A percentile compares a stretch with the other conserved stretches of the same genome.
phyloP scores from a whole-genome alignment of 495 filamentous ascomycete species.

The Tuber melanosporum region DNA sequence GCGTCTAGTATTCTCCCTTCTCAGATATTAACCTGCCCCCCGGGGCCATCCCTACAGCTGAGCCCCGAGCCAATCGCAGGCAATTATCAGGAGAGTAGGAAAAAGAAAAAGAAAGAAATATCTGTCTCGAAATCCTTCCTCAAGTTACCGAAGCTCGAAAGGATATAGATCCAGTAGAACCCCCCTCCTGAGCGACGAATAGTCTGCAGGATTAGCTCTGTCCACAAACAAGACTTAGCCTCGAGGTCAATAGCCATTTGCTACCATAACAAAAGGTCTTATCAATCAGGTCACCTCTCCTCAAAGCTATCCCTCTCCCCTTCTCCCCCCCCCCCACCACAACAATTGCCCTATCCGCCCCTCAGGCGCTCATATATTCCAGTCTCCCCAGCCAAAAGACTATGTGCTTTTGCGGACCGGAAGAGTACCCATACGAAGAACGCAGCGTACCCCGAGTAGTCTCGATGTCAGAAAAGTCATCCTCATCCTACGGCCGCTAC shows the following conservation, averaged over 20 bases:
- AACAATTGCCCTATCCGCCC: neutral
- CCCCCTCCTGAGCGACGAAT: slow-evolving; percentile 12
- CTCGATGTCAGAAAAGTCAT: slow-evolving; percentile 25
- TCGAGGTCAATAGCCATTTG: slow-evolving; percentile 10
- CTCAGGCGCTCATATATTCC: neutral
- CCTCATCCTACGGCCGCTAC: slow-evolving; percentile 28
- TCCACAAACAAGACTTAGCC: neutral
- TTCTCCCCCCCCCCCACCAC: neutral
- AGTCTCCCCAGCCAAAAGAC: slow-evolving; percentile 9
- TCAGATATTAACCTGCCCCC: slow-evolving; percentile 21
- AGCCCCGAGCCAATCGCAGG: neutral
- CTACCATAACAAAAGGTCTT: neutral
- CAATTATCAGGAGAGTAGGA: neutral
- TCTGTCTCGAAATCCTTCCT: slow-evolving; percentile 5
- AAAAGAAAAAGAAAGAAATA: neutral
- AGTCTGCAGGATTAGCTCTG: slow-evolving; percentile 15
- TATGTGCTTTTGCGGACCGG: slow-evolving; percentile 31
- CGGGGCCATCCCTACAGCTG: slow-evolving; percentile 26
- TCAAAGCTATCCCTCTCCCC: neutral
- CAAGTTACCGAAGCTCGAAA: slow-evolving; percentile 10
- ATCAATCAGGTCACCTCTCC: neutral
- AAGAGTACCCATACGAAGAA: slow-evolving; percentile 29
- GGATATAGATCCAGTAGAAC: slow-evolving; percentile 31
- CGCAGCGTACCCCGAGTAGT: slow-evolving; percentile 13
- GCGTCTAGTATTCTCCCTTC: slow-evolving; percentile 16